A percentile compares a stretch with the other conserved stretches of the same genome.
Evolutionary conservation across 768 basidiomycete species (phyloP).

Genomic region (Royoungia palumana): DNA sequence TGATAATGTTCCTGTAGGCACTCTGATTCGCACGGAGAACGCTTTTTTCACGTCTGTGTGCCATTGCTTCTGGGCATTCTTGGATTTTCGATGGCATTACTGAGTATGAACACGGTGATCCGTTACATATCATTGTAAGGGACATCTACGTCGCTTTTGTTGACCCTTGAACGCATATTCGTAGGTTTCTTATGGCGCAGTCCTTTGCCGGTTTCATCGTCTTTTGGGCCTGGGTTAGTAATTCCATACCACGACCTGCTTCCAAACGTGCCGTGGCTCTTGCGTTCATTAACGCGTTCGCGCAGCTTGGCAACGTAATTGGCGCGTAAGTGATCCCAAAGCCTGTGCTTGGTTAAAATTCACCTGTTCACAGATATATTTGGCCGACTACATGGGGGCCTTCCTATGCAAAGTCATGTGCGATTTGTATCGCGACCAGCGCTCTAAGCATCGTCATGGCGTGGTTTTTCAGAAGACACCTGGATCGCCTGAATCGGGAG

Average conservation of each 20-base stretch:
- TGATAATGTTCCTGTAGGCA: constrained; percentile 38
- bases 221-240: constrained; percentile 53
- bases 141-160: not conserved
- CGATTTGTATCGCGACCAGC: constrained; percentile 64
- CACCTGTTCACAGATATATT: constrained; percentile 43
- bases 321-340: constrained; percentile 59
- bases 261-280: constrained; percentile 89
- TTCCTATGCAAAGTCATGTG: constrained; percentile 65
- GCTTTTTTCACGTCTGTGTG: constrained; percentile 60
- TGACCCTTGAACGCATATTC: not conserved
- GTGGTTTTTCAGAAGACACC: constrained; percentile 45
- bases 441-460: constrained; percentile 49
- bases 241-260: constrained; percentile 69
- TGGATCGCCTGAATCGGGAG: constrained; percentile 39
- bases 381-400: constrained; percentile 73
- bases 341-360: not conserved
- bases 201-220: constrained; percentile 70
- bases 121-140: constrained; percentile 66
- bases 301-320: constrained; percentile 78
- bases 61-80: constrained; percentile 58
- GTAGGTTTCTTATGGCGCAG: constrained; percentile 74
- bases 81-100: constrained; percentile 64
- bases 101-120: constrained; percentile 56
- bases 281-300: constrained; percentile 78
- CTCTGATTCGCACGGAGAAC: constrained; percentile 68